Evolutionary conservation across 2,329 filamentous ascomycete species (phyloP).

Genomic region (Diaporthe sp.): DNA sequence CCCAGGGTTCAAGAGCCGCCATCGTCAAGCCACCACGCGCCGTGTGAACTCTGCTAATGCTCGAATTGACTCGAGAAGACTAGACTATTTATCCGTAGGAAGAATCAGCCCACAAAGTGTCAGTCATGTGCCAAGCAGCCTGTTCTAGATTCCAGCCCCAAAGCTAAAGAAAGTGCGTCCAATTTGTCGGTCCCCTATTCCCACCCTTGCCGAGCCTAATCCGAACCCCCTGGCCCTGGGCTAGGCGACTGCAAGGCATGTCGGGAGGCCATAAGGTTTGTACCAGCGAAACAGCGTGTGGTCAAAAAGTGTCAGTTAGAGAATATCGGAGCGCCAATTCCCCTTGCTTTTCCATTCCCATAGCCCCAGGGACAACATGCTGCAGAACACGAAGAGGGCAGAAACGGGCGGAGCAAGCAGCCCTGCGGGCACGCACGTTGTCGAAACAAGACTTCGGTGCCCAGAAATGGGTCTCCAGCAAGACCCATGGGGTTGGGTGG

Average conservation of each 20-base stretch:
- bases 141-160: conserved; percentile 19
- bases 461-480: conserved; percentile 26
- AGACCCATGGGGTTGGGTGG: conserved; percentile 9
- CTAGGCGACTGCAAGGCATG: background rate
- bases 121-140: conserved; percentile 2
- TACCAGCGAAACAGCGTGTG: background rate
- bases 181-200: background rate
- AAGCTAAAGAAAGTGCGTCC: conserved; percentile 7
- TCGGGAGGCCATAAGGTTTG: background rate
- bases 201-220: conserved; percentile 17
- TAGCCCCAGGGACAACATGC: background rate
- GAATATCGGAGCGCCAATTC: background rate
- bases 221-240: background rate
- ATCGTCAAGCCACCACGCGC: background rate
- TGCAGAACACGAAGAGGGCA: background rate
- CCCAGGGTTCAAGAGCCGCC: background rate
- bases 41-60: background rate
- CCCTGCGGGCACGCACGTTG: background rate
- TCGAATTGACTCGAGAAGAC: background rate
- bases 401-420: background rate
- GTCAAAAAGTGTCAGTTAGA: background rate
- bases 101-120: background rate
- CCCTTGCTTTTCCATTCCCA: too few relatives aligned
- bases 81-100: background rate
- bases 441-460: conserved; percentile 32